Conservation (phyloP, 2,329 filamentous ascomycete genomes). For the Emergomyces africanus region DNA sequence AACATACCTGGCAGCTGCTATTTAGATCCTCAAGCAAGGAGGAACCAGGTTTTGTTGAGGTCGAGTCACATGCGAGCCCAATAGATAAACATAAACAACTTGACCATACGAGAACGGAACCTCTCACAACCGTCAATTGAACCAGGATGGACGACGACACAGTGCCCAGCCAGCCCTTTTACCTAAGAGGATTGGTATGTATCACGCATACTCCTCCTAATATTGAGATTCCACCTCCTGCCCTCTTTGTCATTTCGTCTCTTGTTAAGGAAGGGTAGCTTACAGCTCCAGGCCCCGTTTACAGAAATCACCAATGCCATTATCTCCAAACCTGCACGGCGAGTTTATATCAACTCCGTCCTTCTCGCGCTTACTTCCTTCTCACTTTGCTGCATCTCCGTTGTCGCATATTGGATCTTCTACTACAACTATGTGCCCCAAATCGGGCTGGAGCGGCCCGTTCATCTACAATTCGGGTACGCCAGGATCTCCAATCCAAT, state of each 20-base stretch:
- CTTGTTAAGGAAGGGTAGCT: conserved; percentile 27
- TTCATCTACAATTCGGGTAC: conserved; percentile 55
- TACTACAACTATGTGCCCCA: conserved; percentile 57
- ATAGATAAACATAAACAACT: background rate
- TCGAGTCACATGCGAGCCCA: background rate
- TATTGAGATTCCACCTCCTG: background rate
- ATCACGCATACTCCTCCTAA: background rate
- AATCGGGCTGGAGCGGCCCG: conserved; percentile 46
- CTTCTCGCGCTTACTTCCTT: conserved; percentile 42
- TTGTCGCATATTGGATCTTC: conserved; percentile 52
- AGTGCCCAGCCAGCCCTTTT: conserved; percentile 2
- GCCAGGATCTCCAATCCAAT: conserved; percentile 10
- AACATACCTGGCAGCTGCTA: background rate
- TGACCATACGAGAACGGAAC: background rate
- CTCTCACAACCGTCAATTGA: background rate
- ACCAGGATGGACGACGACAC: background rate
- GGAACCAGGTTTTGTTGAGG: too few species aligned
- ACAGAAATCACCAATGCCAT: conserved; percentile 42
- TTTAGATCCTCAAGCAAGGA: too few species aligned
- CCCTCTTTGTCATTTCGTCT: background rate
- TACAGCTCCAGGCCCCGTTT: conserved; percentile 35
- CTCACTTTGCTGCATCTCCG: conserved; percentile 45
- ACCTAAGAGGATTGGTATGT: conserved; percentile 4
- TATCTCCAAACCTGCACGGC: conserved; percentile 49
- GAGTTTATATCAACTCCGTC: conserved; percentile 49